Conservation (phyloP, 2,329 filamentous ascomycete genomes). For the Scopulariopsis brevicaulis region DNA sequence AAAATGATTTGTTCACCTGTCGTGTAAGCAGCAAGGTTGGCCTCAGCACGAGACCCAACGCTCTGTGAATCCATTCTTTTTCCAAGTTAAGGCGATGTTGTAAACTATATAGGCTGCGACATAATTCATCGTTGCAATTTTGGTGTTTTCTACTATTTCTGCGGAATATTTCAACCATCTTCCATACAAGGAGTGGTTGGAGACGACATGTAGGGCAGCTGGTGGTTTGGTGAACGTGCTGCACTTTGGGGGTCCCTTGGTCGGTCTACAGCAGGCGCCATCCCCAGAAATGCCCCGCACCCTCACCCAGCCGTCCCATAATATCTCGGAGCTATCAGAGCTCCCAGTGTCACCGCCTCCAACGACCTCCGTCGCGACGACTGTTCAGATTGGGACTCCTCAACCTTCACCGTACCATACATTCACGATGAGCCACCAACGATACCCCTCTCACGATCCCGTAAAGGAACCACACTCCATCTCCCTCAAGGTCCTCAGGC, state of each 20-base stretch:
- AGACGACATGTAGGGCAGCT: too few relatives aligned
- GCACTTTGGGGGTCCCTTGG: not conserved
- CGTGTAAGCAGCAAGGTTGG: not conserved
- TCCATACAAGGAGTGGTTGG: too few relatives aligned
- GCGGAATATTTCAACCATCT: too few relatives aligned
- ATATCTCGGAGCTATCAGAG: not conserved
- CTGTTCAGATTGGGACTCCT: not conserved
- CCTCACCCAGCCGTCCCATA: not conserved
- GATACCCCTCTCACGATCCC: slow-evolving; percentile 43
- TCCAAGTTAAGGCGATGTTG: too few relatives aligned
- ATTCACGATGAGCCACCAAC: slow-evolving; percentile 42
- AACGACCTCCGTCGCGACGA: not conserved
- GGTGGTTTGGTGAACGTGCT: not conserved
- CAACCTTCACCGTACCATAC: not conserved
- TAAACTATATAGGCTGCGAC: not conserved
- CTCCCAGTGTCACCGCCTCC: not conserved
- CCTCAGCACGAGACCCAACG: not conserved
- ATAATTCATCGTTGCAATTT: not conserved
- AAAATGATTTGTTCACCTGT: not conserved
- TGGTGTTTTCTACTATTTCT: not conserved
- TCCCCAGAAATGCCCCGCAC: not conserved
- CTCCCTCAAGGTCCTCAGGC: slow-evolving; percentile 67
- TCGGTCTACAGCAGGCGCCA: not conserved
- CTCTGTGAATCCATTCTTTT: too few relatives aligned
- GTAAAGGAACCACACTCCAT: slow-evolving; percentile 68